These are phyloP conservation scores for Boletus pseudo-olivaceus DNA, from an alignment of 768 basidiomycete genomes.

Conservation along the genomic window DNA sequence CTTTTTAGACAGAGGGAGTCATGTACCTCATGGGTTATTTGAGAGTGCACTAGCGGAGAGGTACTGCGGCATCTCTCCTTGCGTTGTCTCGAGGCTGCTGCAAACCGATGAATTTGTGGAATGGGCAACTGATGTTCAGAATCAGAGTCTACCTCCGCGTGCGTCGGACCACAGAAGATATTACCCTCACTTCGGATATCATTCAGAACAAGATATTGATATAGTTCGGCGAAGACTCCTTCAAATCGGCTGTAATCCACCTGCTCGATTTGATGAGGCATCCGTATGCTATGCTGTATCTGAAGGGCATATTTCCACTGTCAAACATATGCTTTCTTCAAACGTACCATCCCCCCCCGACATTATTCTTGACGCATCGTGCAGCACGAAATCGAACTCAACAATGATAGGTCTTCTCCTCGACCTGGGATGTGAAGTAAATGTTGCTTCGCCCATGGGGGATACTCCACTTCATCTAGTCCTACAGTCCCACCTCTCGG, in stretches of 20 bases:
- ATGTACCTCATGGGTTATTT: neutral
- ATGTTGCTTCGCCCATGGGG: neutral
- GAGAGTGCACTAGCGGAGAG: fast-evolving
- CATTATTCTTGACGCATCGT: constrained; percentile 3
- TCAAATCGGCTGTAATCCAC: constrained; percentile 3
- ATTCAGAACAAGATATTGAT: neutral
- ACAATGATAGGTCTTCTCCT: constrained; percentile 4
- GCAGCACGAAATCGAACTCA: neutral
- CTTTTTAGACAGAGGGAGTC: neutral
- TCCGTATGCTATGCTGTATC: neutral
- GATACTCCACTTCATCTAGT: constrained; percentile 4
- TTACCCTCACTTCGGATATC: no score
- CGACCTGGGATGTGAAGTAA: neutral
- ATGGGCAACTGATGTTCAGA: neutral
- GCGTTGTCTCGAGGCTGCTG: neutral
- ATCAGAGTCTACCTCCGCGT: neutral
- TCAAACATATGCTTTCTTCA: neutral
- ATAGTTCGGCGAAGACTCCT: constrained; percentile 1
- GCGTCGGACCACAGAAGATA: neutral
- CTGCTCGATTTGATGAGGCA: neutral
- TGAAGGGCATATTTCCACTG: constrained; percentile 2
- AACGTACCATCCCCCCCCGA: neutral
- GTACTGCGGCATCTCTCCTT: neutral
- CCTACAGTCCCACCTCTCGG: neutral
- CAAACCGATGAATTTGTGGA: constrained; percentile 10